Base-by-base conservation (phyloP, 768 basidiomycete species). In the Macrolepiota dolichaula region DNA sequence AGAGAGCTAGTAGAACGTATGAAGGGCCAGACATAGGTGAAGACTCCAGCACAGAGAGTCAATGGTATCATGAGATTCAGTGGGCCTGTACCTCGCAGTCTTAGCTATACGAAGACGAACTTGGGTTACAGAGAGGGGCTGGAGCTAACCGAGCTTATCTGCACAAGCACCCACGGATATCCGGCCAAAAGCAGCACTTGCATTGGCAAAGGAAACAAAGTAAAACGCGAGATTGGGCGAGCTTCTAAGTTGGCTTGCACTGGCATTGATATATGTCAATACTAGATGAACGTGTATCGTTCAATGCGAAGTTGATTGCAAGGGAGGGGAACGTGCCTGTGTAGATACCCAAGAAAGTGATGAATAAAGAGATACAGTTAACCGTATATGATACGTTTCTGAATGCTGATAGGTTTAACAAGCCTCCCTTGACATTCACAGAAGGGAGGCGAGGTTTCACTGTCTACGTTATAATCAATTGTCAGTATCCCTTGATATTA, bases 1-100 rank as follows among this genome's bases (percentile, higher is more conserved):
- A 87, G 75, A 0, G 77, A 73, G 0, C 70, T 74, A 54, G 80
- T 66, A 25, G 69, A 78, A 42, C 66, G 72, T 0, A 81, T 80
- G 68, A 84, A 87, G 1, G 92, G 92, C 92, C 92, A 94, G 2
- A 76, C 75, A 65, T 85, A 85, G 0, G 90, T 90, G 47, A 87
- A 66, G 36, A 85, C 70, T 0, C 81, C 88, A 0, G 87, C 83
- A 0, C 81, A 40, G n/a, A 79, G 60, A 0, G 84, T 87, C 35
- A 86, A 84, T 0, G 89, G 87, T 12, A 81, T 81, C 78, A 92
- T 86, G 32, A 88, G 74, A 63, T 88, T 92, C 64, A 91, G 76
- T 0, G 84, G 70, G 15, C 91, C 91, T 86, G 57, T 17, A 36
- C 19, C 1, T n/a, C 29, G 29, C 7, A 7, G 15, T 9, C 3